Evolutionary conservation across 352 stramenopile genomes (phyloP).

Genomic region (Globisporangium yorkense): DNA sequence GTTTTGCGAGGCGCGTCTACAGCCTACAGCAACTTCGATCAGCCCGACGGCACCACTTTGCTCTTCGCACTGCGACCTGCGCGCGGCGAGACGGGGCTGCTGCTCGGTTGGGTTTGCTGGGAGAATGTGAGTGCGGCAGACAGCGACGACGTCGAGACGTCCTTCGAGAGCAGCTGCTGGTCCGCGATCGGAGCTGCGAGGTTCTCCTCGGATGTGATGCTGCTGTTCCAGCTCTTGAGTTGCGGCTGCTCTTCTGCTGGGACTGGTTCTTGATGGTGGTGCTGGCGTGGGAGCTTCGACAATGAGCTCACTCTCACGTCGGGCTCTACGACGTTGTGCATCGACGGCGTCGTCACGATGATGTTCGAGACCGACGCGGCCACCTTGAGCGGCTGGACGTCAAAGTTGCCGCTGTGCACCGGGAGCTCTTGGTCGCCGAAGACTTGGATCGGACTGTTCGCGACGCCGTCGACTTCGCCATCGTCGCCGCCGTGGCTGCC

Average conservation of each 20-base stretch:
- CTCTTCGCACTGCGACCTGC: conserved; percentile 16
- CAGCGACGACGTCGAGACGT: conserved; percentile 16
- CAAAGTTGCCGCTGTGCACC: conserved; percentile 6
- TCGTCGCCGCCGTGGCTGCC: conserved; percentile 3
- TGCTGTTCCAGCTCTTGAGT: conserved; percentile 10
- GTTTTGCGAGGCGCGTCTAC: conserved; percentile 1
- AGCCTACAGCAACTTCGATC: not conserved
- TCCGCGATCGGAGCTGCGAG: conserved; percentile 10
- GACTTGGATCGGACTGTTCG: conserved; percentile 10
- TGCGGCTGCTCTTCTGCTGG: conserved; percentile 1
- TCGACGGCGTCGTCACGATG: conserved; percentile 14
- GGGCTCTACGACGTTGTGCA: not conserved
- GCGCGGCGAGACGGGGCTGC: conserved; percentile 11
- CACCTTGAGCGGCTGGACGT: conserved; percentile 10
- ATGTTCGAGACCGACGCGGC: conserved; percentile 16
- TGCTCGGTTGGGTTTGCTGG: conserved; percentile 1
- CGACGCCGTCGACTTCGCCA: conserved; percentile 3
- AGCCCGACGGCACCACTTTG: conserved; percentile 41
- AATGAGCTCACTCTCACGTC: not conserved
- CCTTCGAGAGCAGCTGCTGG: conserved; percentile 14
- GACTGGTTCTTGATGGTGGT: not conserved
- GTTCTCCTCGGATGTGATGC: conserved; percentile 10
- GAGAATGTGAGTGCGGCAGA: conserved; percentile 10
- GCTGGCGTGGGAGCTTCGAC: not conserved
- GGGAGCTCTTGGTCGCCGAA: conserved; percentile 10